Conservation (phyloP, 768 basidiomycete species). For the Pholiota microspora region DNA sequence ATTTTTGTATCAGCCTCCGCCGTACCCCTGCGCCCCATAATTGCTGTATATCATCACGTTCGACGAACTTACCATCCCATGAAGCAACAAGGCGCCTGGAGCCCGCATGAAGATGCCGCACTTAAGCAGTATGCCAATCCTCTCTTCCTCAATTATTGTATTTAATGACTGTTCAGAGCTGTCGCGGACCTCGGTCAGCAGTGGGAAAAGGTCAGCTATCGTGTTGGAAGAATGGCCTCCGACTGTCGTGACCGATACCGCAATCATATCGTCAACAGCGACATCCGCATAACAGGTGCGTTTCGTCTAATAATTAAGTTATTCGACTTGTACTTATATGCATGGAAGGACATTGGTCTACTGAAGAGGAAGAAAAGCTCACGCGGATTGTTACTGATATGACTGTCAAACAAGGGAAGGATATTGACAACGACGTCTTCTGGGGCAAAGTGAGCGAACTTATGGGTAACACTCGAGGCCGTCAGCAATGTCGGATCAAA, state of each 20-base stretch:
- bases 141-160: not conserved
- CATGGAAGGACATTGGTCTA: slow-evolving; percentile 63
- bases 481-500: slow-evolving; percentile 87
- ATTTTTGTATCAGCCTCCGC: slow-evolving; percentile 49
- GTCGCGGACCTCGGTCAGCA: slow-evolving; percentile 68
- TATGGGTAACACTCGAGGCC: slow-evolving; percentile 74
- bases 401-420: slow-evolving; percentile 69
- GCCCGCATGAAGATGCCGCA: slow-evolving; percentile 57
- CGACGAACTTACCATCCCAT: slow-evolving; percentile 68
- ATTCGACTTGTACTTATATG: not conserved
- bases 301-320: too few relatives aligned
- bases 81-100: slow-evolving; percentile 71
- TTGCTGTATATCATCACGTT: slow-evolving; percentile 82
- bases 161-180: slow-evolving; percentile 43
- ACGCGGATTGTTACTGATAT: slow-evolving; percentile 74
- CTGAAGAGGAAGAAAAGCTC: slow-evolving; percentile 74
- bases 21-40: slow-evolving; percentile 74
- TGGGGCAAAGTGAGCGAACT: slow-evolving; percentile 76
- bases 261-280: slow-evolving; percentile 73
- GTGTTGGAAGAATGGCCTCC: slow-evolving; percentile 71
- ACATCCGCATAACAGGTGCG: slow-evolving; percentile 58
- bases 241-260: slow-evolving; percentile 87
- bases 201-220: slow-evolving; percentile 75
- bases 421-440: slow-evolving; percentile 77
- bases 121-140: slow-evolving; percentile 54